Conservation (phyloP, 2,329 filamentous ascomycete species). For the Hysterium pulicare region DNA sequence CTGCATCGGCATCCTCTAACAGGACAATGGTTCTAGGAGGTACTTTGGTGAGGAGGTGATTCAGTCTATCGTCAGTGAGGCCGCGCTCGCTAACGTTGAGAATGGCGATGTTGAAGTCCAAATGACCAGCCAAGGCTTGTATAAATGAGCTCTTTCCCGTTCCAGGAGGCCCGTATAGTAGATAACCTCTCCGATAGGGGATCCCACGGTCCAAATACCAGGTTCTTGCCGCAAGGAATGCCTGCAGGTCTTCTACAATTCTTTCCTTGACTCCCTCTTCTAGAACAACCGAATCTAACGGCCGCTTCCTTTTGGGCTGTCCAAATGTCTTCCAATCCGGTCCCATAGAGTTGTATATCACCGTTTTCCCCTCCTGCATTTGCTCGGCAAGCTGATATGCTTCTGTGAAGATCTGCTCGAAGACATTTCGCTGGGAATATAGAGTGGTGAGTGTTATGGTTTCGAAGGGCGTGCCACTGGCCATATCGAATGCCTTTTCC, state of each 20-base stretch:
- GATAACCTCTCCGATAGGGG: constrained; percentile 83
- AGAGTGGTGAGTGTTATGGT: constrained; percentile 89
- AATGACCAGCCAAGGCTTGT: constrained; percentile 85
- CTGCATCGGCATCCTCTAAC: constrained; percentile 87
- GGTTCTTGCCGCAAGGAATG: constrained; percentile 72
- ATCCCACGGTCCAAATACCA: constrained; percentile 97
- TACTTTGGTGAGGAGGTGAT: constrained; percentile 79
- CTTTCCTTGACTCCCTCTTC: constrained; percentile 79
- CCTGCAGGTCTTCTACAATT: constrained; percentile 75
- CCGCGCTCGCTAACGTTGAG: constrained; percentile 87
- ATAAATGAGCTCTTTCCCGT: constrained; percentile 97
- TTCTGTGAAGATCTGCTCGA: constrained; percentile 84
- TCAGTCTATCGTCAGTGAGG: constrained; percentile 83
- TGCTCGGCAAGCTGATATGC: constrained; percentile 76
- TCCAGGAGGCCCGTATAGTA: constrained; percentile 84
- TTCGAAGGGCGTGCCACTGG: constrained; percentile 87
- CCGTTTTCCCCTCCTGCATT: constrained; percentile 85
- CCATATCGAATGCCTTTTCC: constrained; percentile 75
- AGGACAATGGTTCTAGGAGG: constrained; percentile 78
- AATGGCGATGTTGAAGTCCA: constrained; percentile 91
- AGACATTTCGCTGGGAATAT: constrained; percentile 83
- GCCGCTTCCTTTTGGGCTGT: constrained; percentile 78
- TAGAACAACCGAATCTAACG: constrained; percentile 81
- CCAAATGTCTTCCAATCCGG: constrained; percentile 85
- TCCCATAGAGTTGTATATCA: constrained; percentile 82